A percentile compares a stretch with the other conserved stretches of the same genome.
phyloP scores from a whole-genome alignment of 129 eudicot genomes.

The Centrapalus pauciflorus region DNA sequence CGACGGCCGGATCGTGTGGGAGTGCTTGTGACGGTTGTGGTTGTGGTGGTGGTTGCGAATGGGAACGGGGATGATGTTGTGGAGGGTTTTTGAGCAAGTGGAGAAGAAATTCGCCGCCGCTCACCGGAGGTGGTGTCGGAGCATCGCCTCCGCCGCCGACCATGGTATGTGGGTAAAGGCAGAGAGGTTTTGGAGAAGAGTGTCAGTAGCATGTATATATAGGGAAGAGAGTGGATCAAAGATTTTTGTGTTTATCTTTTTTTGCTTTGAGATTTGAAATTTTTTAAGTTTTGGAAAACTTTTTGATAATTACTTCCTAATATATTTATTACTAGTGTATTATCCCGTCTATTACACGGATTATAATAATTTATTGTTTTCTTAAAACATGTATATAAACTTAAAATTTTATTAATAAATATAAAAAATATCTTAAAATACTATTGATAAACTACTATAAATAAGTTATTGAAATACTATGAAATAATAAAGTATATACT shows the following conservation, averaged over 20 bases:
- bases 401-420: too few relatives aligned
- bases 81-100: slow-evolving; percentile 62
- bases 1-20: slow-evolving; percentile 79
- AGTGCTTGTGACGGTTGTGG: slow-evolving; percentile 31
- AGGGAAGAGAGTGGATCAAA: background rate
- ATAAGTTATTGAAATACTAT: too few relatives aligned
- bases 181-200: slow-evolving; percentile 10
- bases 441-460: too few relatives aligned
- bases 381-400: too few relatives aligned
- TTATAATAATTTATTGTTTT: too few relatives aligned
- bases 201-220: background rate
- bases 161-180: slow-evolving; percentile 30
- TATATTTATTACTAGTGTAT: too few relatives aligned
- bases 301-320: too few relatives aligned
- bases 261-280: background rate
- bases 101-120: slow-evolving; percentile 82
- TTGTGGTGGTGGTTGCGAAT: slow-evolving; percentile 12
- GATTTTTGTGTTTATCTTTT: background rate
- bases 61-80: slow-evolving; percentile 30
- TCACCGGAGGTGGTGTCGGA: slow-evolving; percentile 30
- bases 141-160: slow-evolving; percentile 59
- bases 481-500: too few relatives aligned
- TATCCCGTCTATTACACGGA: too few relatives aligned
- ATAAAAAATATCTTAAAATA: too few relatives aligned
- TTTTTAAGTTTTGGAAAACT: too few relatives aligned